These are phyloP conservation scores for Acrodontium crateriforme DNA, from an alignment of 2,329 filamentous ascomycete genomes.

Conservation along the genomic window DNA sequence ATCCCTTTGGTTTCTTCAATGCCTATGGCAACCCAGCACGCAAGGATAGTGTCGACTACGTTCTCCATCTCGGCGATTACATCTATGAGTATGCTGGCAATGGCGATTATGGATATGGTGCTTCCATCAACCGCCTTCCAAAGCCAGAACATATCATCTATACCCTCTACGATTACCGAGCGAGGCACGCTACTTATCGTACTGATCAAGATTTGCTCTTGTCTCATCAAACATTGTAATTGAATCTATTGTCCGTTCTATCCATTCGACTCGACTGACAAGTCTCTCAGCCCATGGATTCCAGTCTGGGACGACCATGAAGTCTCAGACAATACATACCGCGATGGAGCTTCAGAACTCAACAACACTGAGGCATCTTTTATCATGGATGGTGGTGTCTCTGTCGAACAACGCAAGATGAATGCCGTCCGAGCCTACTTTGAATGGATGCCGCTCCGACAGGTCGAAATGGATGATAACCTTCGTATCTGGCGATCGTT, in stretches of 20 bases:
- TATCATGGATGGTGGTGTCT: slow-evolving; percentile 41
- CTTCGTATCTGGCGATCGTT: slow-evolving; percentile 56
- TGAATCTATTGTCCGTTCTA: slow-evolving; percentile 25
- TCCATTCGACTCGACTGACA: background rate
- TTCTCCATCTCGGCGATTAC: slow-evolving; percentile 38
- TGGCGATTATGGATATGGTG: slow-evolving; percentile 32
- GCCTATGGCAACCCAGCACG: slow-evolving; percentile 25
- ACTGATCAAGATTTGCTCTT: slow-evolving; percentile 47
- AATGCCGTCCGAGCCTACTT: slow-evolving; percentile 60
- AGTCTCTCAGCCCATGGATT: too few relatives aligned
- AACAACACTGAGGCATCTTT: slow-evolving; percentile 58
- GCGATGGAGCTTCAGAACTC: slow-evolving; percentile 44
- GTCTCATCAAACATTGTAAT: slow-evolving; percentile 43
- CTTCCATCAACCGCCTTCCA: slow-evolving; percentile 38
- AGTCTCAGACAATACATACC: slow-evolving; percentile 52
- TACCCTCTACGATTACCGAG: slow-evolving; percentile 46
- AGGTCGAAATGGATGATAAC: slow-evolving; percentile 55
- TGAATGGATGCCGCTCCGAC: slow-evolving; percentile 45
- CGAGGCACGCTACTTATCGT: slow-evolving; percentile 43
- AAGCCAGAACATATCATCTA: slow-evolving; percentile 39
- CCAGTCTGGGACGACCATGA: slow-evolving; percentile 50
- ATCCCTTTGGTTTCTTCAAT: slow-evolving; percentile 29
- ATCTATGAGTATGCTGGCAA: slow-evolving; percentile 47
- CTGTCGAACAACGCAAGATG: slow-evolving; percentile 59
- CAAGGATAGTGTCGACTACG: slow-evolving; percentile 34